Evolutionary conservation across 306 rosid species (phyloP).

Genomic region (Vachellia pachyceras): DNA sequence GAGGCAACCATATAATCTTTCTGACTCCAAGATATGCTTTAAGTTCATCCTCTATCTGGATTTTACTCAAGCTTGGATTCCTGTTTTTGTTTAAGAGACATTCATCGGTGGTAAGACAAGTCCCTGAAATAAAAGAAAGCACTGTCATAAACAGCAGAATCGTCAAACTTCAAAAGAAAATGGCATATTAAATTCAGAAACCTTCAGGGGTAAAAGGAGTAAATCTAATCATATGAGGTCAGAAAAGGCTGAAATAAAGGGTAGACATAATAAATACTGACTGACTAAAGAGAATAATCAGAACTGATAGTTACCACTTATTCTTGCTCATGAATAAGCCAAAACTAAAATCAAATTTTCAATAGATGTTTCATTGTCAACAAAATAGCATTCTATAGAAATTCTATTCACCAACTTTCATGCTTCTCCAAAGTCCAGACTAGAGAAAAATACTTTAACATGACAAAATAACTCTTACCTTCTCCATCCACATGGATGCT

Average conservation of each 20-base stretch:
- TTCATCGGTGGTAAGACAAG: slow-evolving; percentile 96
- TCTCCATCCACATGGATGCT: slow-evolving; percentile 99
- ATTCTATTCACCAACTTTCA: not conserved
- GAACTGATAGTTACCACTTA: slow-evolving; percentile 19
- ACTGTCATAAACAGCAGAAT: slow-evolving; percentile 28
- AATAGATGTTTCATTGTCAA: slow-evolving; percentile 7
- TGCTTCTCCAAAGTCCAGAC: slow-evolving; percentile 2
- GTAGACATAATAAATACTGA: not conserved
- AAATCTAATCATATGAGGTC: slow-evolving; percentile 3
- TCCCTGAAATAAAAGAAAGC: slow-evolving; percentile 59
- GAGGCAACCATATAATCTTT: slow-evolving; percentile 92
- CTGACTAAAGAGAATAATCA: slow-evolving; percentile 27
- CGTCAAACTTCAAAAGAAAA: slow-evolving; percentile 10
- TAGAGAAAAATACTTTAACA: not conserved
- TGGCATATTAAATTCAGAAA: slow-evolving; percentile 2
- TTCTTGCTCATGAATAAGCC: slow-evolving; percentile 10
- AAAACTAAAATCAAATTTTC: slow-evolving; percentile 20
- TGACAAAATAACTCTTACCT: slow-evolving; percentile 52
- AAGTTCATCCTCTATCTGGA: slow-evolving; percentile 79
- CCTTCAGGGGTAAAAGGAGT: slow-evolving; percentile 5
- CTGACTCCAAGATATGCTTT: slow-evolving; percentile 82
- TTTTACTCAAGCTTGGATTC: slow-evolving; percentile 77
- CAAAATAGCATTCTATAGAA: slow-evolving; percentile 6
- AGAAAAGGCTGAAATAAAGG: slow-evolving; percentile 7
- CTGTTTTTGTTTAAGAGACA: slow-evolving; percentile 92